Conservation (phyloP, 768 basidiomycete species). For the Auriscalpium microsporum region DNA sequence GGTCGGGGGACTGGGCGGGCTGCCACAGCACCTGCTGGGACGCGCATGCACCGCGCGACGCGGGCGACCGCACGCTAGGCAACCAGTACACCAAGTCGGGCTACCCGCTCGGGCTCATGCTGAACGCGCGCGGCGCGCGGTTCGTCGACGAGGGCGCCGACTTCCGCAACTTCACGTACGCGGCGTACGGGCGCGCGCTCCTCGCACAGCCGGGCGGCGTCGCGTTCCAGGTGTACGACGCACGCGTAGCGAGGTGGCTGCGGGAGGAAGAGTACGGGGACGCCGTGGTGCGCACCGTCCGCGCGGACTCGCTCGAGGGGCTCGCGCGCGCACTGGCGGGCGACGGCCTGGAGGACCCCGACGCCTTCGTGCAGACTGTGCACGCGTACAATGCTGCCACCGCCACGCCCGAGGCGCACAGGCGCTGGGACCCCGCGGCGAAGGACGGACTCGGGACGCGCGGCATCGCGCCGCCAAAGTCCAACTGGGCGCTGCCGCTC, state of each 20-base stretch:
- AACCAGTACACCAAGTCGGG: slow-evolving; percentile 72
- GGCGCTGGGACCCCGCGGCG: slow-evolving; percentile 51
- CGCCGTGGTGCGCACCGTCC: slow-evolving; percentile 47
- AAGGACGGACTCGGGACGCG: slow-evolving; percentile 56
- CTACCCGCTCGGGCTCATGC: slow-evolving; percentile 64
- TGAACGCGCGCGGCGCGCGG: slow-evolving; percentile 46
- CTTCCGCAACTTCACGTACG: slow-evolving; percentile 67
- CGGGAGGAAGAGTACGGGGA: slow-evolving; percentile 62
- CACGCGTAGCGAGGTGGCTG: slow-evolving; percentile 33
- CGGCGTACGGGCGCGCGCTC: slow-evolving; percentile 56
- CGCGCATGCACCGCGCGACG: slow-evolving; percentile 42
- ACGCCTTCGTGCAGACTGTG: slow-evolving; percentile 38
- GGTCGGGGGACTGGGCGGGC: slow-evolving; percentile 60
- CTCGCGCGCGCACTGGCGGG: slow-evolving; percentile 39
- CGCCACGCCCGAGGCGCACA: slow-evolving; percentile 24
- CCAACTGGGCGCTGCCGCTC: slow-evolving; percentile 60
- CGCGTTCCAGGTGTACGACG: slow-evolving; percentile 63
- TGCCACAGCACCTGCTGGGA: slow-evolving; percentile 73
- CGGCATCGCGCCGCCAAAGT: slow-evolving; percentile 41
- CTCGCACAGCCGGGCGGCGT: slow-evolving; percentile 47
- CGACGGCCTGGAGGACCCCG: slow-evolving; percentile 38
- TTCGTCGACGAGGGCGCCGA: slow-evolving; percentile 71
- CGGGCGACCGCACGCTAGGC: slow-evolving; percentile 48
- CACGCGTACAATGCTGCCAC: slow-evolving; percentile 44
- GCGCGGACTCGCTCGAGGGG: slow-evolving; percentile 36